Evolutionary conservation across 2,329 filamentous ascomycete genomes (phyloP).

Genomic region (Aspergillus luchuensis): DNA sequence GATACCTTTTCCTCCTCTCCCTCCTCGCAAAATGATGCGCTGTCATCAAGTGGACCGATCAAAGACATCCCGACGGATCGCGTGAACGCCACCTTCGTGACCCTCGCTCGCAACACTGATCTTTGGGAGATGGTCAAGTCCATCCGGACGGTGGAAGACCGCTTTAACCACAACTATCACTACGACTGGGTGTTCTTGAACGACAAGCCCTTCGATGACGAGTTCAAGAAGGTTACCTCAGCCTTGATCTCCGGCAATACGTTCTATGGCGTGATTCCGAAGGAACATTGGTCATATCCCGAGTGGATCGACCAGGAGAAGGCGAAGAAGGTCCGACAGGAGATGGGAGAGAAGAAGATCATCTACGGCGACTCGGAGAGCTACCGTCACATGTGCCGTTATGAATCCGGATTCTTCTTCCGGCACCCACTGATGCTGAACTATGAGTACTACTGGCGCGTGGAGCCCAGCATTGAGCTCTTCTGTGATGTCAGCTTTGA

Average conservation of each 20-base stretch:
- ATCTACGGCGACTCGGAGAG: constrained; percentile 97
- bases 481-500: constrained; percentile 96
- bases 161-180: constrained; percentile 94
- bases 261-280: constrained; percentile 83
- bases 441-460: constrained; percentile 99
- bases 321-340: constrained; percentile 84
- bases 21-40: constrained; percentile 30
- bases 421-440: constrained; percentile 89
- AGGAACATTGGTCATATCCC: constrained; percentile 97
- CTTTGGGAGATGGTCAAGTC: constrained; percentile 96
- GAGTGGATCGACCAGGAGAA: constrained; percentile 94
- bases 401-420: constrained; percentile 99
- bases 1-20: constrained; percentile 17
- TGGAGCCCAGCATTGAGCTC: constrained; percentile 94
- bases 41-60: constrained; percentile 13
- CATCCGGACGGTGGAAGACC: constrained; percentile 94
- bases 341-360: constrained; percentile 92
- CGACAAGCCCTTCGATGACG: constrained; percentile 88
- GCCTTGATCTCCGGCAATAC: constrained; percentile 91
- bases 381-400: constrained; percentile 99
- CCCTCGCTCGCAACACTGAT: constrained; percentile 87
- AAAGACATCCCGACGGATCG: constrained; percentile 60
- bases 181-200: constrained; percentile 99
- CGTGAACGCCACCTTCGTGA: constrained; percentile 97
- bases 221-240: constrained; percentile 88